Conservation (phyloP, 1,284 basidiomycete species). For the Pascua sp. region DNA sequence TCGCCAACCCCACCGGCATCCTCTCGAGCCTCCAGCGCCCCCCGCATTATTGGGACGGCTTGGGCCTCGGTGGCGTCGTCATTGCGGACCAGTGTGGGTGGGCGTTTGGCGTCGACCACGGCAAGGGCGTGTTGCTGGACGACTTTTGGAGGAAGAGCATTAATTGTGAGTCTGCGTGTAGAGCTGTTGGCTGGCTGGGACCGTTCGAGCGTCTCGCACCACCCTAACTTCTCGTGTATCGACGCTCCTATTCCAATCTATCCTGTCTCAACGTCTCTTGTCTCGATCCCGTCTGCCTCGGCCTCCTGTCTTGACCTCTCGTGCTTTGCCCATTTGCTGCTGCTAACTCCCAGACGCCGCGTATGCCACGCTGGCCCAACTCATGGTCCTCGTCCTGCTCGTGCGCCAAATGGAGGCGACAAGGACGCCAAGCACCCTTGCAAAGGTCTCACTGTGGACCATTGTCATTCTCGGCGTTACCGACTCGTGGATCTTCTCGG, state of each 20-base stretch:
- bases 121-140: conserved; percentile 61
- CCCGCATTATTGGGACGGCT: conserved; percentile 39
- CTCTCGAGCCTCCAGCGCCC: conserved; percentile 27
- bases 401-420: conserved; percentile 68
- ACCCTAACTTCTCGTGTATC: too few species aligned
- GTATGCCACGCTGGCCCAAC: conserved; percentile 63
- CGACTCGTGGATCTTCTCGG: conserved; percentile 76
- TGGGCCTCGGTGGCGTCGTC: conserved; percentile 59
- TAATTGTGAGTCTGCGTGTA: conserved; percentile 60
- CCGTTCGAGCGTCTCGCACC: too few species aligned
- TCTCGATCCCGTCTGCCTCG: too few species aligned
- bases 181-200: too few species aligned
- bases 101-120: conserved; percentile 62
- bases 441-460: conserved; percentile 73
- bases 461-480: conserved; percentile 71
- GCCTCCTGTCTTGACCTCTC: too few species aligned
- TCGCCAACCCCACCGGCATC: conserved; percentile 41
- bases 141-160: conserved; percentile 74
- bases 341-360: conserved; percentile 53
- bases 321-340: too few species aligned
- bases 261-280: too few species aligned
- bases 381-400: conserved; percentile 63
- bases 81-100: conserved; percentile 75
- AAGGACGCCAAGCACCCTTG: conserved; percentile 71
- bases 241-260: too few species aligned